Evolutionary conservation across 352 stramenopile genomes (phyloP), one percentile per base, ranked within the genome.

Genomic region (Globisporangium perplexum): DNA sequence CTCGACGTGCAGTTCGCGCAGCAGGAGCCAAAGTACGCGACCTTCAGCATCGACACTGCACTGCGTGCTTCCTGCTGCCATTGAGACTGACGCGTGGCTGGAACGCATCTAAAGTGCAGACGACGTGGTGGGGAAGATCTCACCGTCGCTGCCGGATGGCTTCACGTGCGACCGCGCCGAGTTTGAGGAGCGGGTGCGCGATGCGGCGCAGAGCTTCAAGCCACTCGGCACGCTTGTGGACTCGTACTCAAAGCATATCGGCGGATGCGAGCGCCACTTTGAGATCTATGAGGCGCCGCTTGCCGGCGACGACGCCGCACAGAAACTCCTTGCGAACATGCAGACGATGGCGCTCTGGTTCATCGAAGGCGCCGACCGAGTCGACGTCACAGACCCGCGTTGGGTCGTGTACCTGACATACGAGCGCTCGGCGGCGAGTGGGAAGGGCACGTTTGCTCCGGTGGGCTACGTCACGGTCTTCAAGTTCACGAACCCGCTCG

Each of bases 331-430:
- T 22, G 57, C 60, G 18, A 90, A 88, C 24, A 57, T 92, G 49
- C 81, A 94, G 48, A 92, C 77, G 30, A 59, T 78, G 47, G 70
- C 83, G 59, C 61, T 88, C 17, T 94, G 81, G 81, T 92, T 92
- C 59, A 92, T 94, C 53, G 83, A 94, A 86, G 83, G 83, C 18
- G 84, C 84, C 12, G 81, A 91, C 53, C 62, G 67, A 4, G 68
- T 95, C 38, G 78, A 95, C 24, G 82, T 93, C 14, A 60, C 59
- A 1, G 84, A 95, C 35, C 70, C 77, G 35, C 73, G 82, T 17
- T 95, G 84, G 84, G 60, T 88, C 18, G 44, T 92, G 15, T 93
- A 95, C 64, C n/a, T 89, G 20, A 65, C 82, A 26, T 92, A 91
- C 65, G 77, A 90, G 55, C 71, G 73, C 8, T 50, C 57, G 0